Conservation (phyloP, 2,329 filamentous ascomycete genomes). For the Mycosphaerella sp. region DNA sequence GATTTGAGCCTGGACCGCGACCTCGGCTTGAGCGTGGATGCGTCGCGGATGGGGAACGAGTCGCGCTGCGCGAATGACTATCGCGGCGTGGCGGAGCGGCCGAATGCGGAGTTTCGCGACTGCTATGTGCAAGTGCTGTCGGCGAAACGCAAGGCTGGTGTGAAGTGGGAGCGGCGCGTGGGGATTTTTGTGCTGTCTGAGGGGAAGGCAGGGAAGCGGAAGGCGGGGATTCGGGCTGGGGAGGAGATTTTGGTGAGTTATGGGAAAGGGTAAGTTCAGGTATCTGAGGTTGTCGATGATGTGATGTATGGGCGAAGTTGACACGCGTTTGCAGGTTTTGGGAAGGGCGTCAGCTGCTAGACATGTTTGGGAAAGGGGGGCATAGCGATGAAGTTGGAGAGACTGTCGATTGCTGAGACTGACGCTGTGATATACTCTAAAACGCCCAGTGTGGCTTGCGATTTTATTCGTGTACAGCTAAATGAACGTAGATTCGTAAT, state of each 20-base stretch:
- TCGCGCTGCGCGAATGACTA: constrained; percentile 51
- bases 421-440: no score
- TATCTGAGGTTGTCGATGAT: no score
- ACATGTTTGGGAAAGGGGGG: no score
- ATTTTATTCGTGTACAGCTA: not conserved
- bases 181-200: constrained; percentile 47
- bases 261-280: constrained; percentile 26
- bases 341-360: not conserved
- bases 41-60: constrained; percentile 46
- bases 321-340: not conserved
- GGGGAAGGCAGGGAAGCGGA: constrained; percentile 45
- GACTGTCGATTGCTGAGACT: no score
- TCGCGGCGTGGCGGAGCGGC: constrained; percentile 40
- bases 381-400: no score
- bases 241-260: constrained; percentile 51
- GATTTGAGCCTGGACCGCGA: constrained; percentile 49
- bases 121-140: constrained; percentile 36
- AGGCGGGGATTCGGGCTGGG: constrained; percentile 43
- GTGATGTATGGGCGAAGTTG: not conserved
- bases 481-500: not conserved
- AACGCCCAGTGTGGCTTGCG: not conserved
- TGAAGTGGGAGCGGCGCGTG: constrained; percentile 43
- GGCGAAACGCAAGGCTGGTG: constrained; percentile 34
- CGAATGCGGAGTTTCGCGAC: constrained; percentile 38
- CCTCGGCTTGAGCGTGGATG: constrained; percentile 45